Conservation (phyloP, 2,329 filamentous ascomycete genomes). For the Aspergillus sp. region DNA sequence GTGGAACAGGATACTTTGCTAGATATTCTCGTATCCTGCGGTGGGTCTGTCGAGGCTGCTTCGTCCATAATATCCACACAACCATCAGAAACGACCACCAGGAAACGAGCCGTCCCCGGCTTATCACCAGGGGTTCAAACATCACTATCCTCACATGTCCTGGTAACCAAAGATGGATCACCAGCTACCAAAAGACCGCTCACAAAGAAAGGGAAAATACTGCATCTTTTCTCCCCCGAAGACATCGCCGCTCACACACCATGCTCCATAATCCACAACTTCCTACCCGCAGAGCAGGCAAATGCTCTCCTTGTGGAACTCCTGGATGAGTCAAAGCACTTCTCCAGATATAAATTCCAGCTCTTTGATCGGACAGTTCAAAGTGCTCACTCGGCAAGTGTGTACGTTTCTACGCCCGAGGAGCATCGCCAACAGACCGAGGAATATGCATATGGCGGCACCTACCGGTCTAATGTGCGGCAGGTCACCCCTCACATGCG, state of each 20-base stretch:
- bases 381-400: slow-evolving; percentile 76
- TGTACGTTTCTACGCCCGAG: slow-evolving; percentile 73
- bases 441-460: slow-evolving; percentile 84
- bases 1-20: slow-evolving; percentile 64
- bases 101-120: slow-evolving; percentile 33
- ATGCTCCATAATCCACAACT: slow-evolving; percentile 89
- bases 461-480: slow-evolving; percentile 68
- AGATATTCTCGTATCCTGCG: slow-evolving; percentile 70
- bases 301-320: slow-evolving; percentile 71
- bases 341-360: slow-evolving; percentile 70
- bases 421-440: slow-evolving; percentile 67
- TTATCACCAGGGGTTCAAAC: slow-evolving; percentile 54
- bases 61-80: slow-evolving; percentile 49
- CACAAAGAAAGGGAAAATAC: slow-evolving; percentile 72
- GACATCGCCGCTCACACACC: slow-evolving; percentile 82
- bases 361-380: slow-evolving; percentile 83
- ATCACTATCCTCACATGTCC: slow-evolving; percentile 54
- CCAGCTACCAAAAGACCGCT: slow-evolving; percentile 14
- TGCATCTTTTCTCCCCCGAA: slow-evolving; percentile 76
- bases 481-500: slow-evolving; percentile 70
- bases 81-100: slow-evolving; percentile 2
- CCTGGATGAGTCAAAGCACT: slow-evolving; percentile 66
- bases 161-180: slow-evolving; percentile 18
- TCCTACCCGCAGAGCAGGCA: slow-evolving; percentile 68
- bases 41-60: slow-evolving; percentile 69